A percentile compares a stretch with the other conserved stretches of the same genome.
phyloP scores from a whole-genome alignment of 2,329 filamentous ascomycete species.

The Sporothrix curviconia region DNA sequence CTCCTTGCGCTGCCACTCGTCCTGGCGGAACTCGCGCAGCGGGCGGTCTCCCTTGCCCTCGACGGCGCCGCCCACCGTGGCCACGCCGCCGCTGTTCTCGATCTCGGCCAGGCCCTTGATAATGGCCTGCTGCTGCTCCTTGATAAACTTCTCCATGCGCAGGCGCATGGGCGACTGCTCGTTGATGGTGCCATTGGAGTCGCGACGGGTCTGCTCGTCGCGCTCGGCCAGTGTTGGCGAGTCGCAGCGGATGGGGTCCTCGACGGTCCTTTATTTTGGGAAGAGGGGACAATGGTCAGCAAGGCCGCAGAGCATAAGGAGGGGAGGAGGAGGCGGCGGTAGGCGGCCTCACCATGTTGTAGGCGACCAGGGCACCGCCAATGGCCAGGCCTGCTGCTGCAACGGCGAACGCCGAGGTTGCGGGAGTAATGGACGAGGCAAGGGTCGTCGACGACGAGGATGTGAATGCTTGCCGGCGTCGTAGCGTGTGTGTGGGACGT shows the following conservation, averaged over 20 bases:
- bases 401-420: not conserved
- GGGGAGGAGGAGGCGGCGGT: not conserved
- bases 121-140: conserved; percentile 84
- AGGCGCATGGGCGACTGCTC: conserved; percentile 88
- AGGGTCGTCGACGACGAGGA: not conserved
- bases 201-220: conserved; percentile 73
- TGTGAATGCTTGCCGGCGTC: not conserved
- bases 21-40: conserved; percentile 56
- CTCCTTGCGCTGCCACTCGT: conserved; percentile 80
- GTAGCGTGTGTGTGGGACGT: not conserved
- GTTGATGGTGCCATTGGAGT: conserved; percentile 57
- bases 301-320: not conserved
- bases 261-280: conserved; percentile 31
- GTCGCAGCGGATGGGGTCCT: conserved; percentile 47
- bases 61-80: conserved; percentile 6
- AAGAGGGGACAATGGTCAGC: not conserved
- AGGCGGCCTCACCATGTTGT: conserved; percentile 57
- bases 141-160: conserved; percentile 95
- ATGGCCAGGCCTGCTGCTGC: conserved; percentile 12
- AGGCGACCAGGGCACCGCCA: conserved; percentile 43
- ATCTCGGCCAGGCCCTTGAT: conserved; percentile 74
- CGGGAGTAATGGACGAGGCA: not conserved
- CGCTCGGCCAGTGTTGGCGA: conserved; percentile 71
- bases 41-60: conserved; percentile 42
- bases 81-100: conserved; percentile 19